These are phyloP conservation scores for Chaetomium fimeti DNA, from an alignment of 495 filamentous ascomycete species.

Conservation along the genomic window DNA sequence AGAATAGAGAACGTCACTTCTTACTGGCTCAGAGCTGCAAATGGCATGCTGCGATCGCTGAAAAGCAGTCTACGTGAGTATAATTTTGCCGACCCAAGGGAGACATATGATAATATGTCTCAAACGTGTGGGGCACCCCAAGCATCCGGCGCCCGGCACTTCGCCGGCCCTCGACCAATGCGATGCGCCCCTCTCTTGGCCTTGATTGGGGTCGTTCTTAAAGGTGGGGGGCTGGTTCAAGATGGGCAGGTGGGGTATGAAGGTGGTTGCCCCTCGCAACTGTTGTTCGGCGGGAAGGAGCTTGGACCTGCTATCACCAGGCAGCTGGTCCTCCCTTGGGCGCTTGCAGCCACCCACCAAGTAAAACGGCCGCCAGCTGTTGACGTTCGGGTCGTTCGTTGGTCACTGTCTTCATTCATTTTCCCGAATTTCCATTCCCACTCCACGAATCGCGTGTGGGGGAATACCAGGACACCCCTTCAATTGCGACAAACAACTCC, in stretches of 20 bases:
- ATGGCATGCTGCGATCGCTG: too few relatives aligned
- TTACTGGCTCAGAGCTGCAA: too few relatives aligned
- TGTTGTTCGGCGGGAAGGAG: constrained; percentile 13
- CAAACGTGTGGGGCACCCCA: too few relatives aligned
- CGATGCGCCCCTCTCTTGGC: too few relatives aligned
- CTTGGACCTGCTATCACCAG: constrained; percentile 18
- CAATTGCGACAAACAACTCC: constrained; percentile 2
- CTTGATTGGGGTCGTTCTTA: too few relatives aligned
- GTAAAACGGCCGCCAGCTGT: constrained; percentile 20
- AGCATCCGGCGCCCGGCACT: too few relatives aligned
- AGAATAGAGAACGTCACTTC: too few relatives aligned
- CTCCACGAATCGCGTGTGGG: constrained; percentile 10
- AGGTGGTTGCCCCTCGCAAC: constrained; percentile 26
- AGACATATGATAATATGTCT: too few relatives aligned
- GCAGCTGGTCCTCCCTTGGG: not conserved
- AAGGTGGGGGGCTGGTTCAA: constrained; percentile 6
- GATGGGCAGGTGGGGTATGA: constrained; percentile 26
- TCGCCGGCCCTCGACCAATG: too few relatives aligned
- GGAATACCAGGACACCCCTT: constrained; percentile 14
- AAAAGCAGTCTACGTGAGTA: too few relatives aligned
- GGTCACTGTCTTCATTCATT: not conserved
- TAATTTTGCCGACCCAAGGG: too few relatives aligned
- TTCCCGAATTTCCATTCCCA: constrained; percentile 5
- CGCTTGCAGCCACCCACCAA: not conserved
- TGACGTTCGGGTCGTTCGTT: not conserved